Base-by-base conservation (phyloP, 192 early-diverging fungal genomes). In the Piromyces finnis region DNA sequence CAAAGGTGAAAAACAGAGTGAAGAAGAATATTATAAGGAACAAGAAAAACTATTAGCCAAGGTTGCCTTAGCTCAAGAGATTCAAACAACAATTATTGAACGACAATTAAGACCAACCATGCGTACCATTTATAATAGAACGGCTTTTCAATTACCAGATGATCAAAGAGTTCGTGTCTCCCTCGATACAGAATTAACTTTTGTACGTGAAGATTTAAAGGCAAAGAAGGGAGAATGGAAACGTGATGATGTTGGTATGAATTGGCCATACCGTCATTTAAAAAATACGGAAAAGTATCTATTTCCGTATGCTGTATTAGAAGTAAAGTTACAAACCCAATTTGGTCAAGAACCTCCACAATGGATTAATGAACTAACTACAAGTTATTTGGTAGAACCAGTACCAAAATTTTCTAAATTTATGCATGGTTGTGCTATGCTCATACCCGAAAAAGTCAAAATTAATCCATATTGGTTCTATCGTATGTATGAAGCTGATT, bases 351-450 rank as follows among this genome's bases (percentile, higher is more conserved):
- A 94, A 80, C 94, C 94, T 2, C 96, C 98, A 11, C 87, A 94
- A 82, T 99, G 98, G 98, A 96, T 97, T 28, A 86, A 91, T 28
- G 95, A 97, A 80, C 87, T 99, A 78, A 90, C 96, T 83, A 91
- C 94, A 79, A 93, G 92, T 78, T 93, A 96, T 83, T 85, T 98
- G 82, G 91, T 89, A 26, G 37, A 35, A 32, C 68, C 78, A 41
- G 79, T 77, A 37, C 95, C 95, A 77, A 98, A 96, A 83, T 99
- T 99, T 87, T 95, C 94, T 80, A 99, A 99, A 85, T 99, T 97
- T 85, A 94, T 96, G 81, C 97, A 99, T 85, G 98, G 96, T 79
- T 90, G 92, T 30, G 93, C 95, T 15, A 95, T 95, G 12, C 86
- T 98, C 51, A 68, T 68, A 68, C 51, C 51, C 51, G 78, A 68